Base-by-base conservation (phyloP, 106 monocot genomes). In the Allium fistulosum region DNA sequence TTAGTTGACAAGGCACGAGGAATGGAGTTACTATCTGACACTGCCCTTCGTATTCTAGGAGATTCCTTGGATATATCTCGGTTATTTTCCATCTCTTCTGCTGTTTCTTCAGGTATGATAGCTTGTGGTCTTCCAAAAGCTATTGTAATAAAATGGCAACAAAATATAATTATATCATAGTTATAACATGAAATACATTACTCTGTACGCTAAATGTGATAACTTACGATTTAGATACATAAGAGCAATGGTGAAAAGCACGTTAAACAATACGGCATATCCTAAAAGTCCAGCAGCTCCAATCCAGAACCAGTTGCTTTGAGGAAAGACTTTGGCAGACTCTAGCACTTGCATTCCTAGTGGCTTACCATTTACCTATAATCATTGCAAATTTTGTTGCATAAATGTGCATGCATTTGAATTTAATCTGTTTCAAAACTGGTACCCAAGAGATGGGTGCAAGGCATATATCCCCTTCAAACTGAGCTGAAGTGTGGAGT, bases 211-310 rank as follows among this genome's bases (percentile, higher is more conserved):
- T 56, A 46, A 57, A 9, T 55, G 14, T 14, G 17, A 26, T 46
- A n/a, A 77, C 96, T 84, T 87, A 97, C 96, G 86, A 60, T 82
- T 86, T 49, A 97, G 86, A 70, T 78, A 86, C 75, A 74, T 80
- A 51, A 97, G 96, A 13, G 86, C 78, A 10, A 97, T 59, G 9
- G 91, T 97, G 78, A 92, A 97, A 46, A 92, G 59, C 26, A 82
- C 73, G 64, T 97, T 97, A 76, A 97, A 97, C 72, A 97, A 69
- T 56, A 97, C 70, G 50, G 78, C 71, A 71, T 84, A 92, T 8
- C 92, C 88, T 0, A 97, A 45, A 49, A 97, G 81, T 12, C 76
- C 92, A 28, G 51, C 82, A 49, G 73, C 82, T 61, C 92, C 86
- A 47, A 92, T 92, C 96, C 96, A 97, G 53, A 72, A 97, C 92